Evolutionary conservation across 192 early-diverging fungal species (phyloP), one percentile per base, ranked within the genome.

Genomic region (Phycomyces nitens): DNA sequence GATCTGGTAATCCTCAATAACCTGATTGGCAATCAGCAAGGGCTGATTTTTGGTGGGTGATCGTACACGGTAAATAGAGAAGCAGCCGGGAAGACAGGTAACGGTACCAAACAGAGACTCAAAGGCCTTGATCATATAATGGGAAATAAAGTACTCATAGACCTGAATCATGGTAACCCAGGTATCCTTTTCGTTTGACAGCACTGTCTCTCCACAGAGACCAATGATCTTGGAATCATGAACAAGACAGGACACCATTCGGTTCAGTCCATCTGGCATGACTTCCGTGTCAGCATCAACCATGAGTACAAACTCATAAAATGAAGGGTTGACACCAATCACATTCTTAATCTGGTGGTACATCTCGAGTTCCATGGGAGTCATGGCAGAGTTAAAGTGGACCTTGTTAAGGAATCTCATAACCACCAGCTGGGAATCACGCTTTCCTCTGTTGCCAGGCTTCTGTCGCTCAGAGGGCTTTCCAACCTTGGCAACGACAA

Each of bases 121-220:
- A 67, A 97, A 97, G 2, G 95, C 92, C 77, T 97, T 97, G 54
- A 93, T 86, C 72, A 98, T 74, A 64, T 98, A 93, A 81, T 98
- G 95, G 29, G 88, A 91, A 67, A 98, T 96, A 72, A 90, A 98
- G 82, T 98, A 98, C 80, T 99, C 95, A 69, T 97, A 98, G 41
- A 99, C 92, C 67, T 97, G 95, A 80, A 99, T 96, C 94, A 96
- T 96, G 5, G 95, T 94, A 51, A 93, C 88, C 91, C 92, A 97
- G 22, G 91, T 90, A 62, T 89, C 83, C 68, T 92, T 89, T 70
- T 96, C 93, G 70, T 97, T 97, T 20, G 90, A 84, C 64, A 99
- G 79, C 59, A 80, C 80, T 7, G 97, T 99, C 71, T 99, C 97
- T 64, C 97, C 97, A 73, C 94, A 97, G 16, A 94, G 78, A 24